A percentile compares a stretch with the other conserved stretches of the same genome.
Conservation (phyloP, 106 monocot genomes). For the Allium fistulosum region DNA sequence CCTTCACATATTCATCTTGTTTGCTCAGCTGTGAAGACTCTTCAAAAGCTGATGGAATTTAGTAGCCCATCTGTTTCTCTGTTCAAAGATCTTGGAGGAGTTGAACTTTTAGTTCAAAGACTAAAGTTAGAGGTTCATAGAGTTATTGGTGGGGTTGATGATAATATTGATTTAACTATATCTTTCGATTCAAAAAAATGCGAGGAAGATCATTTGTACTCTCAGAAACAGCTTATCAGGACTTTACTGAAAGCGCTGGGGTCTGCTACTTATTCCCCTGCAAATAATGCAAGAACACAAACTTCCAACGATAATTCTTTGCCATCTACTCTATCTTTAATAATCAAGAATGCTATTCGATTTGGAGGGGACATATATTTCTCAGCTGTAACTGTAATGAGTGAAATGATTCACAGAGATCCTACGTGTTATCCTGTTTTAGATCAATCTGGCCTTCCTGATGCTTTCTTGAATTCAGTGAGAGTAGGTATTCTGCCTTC, state of each 20-base stretch:
- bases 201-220: conserved; percentile 25
- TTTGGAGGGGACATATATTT: conserved; percentile 84
- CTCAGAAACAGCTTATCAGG: conserved; percentile 49
- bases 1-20: conserved; percentile 58
- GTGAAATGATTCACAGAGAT: conserved; percentile 84
- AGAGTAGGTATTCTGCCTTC: conserved; percentile 41
- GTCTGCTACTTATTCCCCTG: conserved; percentile 68
- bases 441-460: conserved; percentile 58
- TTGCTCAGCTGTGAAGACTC: conserved; percentile 53
- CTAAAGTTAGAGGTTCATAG: conserved; percentile 59
- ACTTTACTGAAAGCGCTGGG: conserved; percentile 67
- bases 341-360: conserved; percentile 62
- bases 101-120: conserved; percentile 70
- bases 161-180: conserved; percentile 27
- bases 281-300: conserved; percentile 35
- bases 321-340: conserved; percentile 46
- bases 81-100: conserved; percentile 74
- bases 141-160: conserved; percentile 45
- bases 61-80: conserved; percentile 57
- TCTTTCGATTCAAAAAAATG: conserved; percentile 27
- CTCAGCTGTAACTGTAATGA: conserved; percentile 72
- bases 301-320: conserved; percentile 55
- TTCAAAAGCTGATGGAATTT: conserved; percentile 70
- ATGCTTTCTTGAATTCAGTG: conserved; percentile 61
- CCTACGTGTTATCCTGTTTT: conserved; percentile 68